phyloP scores from a whole-genome alignment of 164 flowering plant species.

The Euptelea pleiosperma region DNA sequence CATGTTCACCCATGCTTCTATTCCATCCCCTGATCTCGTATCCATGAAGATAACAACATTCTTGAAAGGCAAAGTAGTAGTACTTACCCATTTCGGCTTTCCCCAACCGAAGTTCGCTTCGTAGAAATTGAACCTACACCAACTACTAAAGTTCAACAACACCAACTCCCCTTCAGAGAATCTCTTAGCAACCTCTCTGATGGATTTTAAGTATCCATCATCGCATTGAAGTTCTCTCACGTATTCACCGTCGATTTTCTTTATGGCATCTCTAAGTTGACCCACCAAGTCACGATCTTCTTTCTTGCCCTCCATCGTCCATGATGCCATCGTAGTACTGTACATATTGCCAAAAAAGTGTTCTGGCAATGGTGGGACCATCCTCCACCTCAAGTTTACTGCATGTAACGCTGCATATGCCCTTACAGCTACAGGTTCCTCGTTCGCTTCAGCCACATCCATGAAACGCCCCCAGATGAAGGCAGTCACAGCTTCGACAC shows the following conservation, averaged over 20 bases:
- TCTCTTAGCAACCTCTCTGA: conserved; percentile 1
- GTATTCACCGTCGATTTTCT: conserved; percentile 11
- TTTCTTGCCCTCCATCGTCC: no score
- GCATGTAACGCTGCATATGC: no score
- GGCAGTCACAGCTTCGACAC: conserved; percentile 26
- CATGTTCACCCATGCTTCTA: no score
- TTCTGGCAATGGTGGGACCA: no score
- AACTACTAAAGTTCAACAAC: conserved; percentile 20
- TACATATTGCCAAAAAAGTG: no score
- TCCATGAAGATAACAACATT: no score
- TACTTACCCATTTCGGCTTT: conserved; percentile 29
- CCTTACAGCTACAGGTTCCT: no score
- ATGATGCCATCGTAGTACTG: no score
- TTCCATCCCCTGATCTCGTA: conserved; percentile 19
- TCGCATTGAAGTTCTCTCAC: conserved; percentile 15
- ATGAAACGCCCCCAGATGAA: conserved; percentile 21
- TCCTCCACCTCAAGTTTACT: no score
- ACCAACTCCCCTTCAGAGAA: conserved; percentile 6
- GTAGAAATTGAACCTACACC: conserved; percentile 23
- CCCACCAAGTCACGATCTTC: no score
- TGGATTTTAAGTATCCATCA: no score
- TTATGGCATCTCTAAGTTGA: conserved; percentile 11
- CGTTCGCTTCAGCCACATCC: conserved; percentile 1
- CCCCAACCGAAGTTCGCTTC: conserved; percentile 38
- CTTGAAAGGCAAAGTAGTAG: neutral